Percentiles rank a stretch among this genome's conserved stretches.
These are phyloP conservation scores for Barnettozyma botsteinii DNA, from an alignment of 805 yeast genomes.

Conservation along the genomic window DNA sequence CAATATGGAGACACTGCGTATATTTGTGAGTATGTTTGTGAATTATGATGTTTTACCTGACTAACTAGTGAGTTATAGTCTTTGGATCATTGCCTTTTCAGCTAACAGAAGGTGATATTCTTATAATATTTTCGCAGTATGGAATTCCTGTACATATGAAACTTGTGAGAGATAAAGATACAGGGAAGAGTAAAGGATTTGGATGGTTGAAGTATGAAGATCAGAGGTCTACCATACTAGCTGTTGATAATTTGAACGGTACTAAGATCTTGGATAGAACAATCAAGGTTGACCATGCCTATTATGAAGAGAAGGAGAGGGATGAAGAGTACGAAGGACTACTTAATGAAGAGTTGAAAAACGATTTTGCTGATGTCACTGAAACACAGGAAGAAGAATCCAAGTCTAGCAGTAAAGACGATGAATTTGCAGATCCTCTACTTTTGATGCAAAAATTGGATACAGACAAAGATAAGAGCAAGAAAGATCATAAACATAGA, in stretches of 20 bases:
- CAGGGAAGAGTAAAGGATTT: conserved; percentile 68
- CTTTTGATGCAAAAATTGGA: conserved; percentile 16
- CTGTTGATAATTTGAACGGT: conserved; percentile 87
- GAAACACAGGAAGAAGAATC: conserved; percentile 5
- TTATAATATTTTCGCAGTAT: conserved; percentile 79
- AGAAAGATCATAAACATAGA: not conserved
- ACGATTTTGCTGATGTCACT: conserved; percentile 22
- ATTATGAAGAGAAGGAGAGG: conserved; percentile 49
- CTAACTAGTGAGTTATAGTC: too few relatives aligned
- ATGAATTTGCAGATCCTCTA: conserved; percentile 24
- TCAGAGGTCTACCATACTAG: conserved; percentile 71
- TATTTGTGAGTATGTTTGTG: conserved; percentile 35
- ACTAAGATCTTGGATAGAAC: conserved; percentile 42
- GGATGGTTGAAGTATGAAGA: conserved; percentile 81
- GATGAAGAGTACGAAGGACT: conserved; percentile 42
- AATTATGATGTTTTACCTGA: not conserved
- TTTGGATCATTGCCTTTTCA: conserved; percentile 68
- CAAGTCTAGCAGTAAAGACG: conserved; percentile 3
- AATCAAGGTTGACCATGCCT: conserved; percentile 67
- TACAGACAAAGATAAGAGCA: not conserved
- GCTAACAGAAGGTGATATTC: conserved; percentile 67
- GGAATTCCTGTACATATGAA: conserved; percentile 80
- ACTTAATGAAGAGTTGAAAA: conserved; percentile 28
- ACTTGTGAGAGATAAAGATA: conserved; percentile 56
- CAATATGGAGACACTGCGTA: conserved; percentile 76